Evolutionary conservation across 108 stramenopile species (phyloP), one percentile per base, ranked within the genome.

Genomic region (Chaetoceros tenuissimus): DNA sequence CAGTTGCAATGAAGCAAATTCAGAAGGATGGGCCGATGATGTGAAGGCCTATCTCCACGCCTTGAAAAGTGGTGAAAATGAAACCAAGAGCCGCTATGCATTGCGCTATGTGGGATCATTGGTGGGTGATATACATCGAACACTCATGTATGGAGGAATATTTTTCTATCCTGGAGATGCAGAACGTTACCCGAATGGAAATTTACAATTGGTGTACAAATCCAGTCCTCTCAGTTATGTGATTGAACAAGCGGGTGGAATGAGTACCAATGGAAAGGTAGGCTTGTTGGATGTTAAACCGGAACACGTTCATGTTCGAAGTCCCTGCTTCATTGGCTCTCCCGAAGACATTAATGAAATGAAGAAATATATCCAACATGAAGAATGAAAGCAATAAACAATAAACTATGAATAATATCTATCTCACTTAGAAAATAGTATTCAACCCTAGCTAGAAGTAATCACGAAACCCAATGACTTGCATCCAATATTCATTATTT

Each of bases 91-190:
- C 55, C 63, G 71, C 24, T 86, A 89, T 59, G 79, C 85, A 19
- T 78, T 82, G 59, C 91, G 98, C 20, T 99, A 99, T 69, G 94
- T 99, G 16, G 98, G 98, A 16, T 88, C 85, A 62, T 97, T 99
- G 96, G 98, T 98, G 31, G 94, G 96, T 3, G 98, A 99, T 70
- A 92, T 98, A 24, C 98, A 99, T 74, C 87, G 98, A 1, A 99
- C 99, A 1, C 62, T 99, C 40, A 69, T 94, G 48, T 99, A 99
- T 68, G 97, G 97, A 20, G 99, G 99, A 0, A 80, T 99, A 40
- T 99, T 96, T 71, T 79, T 87, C 29, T 98, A 97, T 76, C 99
- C 99, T 2, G 64, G 84, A 18, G 94, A 96, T 56, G 48, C 17
- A 16, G 65, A 72, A 25, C 66, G 82, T 28, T 81, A 87, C 60